Evolutionary conservation across 2,329 filamentous ascomycete genomes (phyloP).

Genomic region (Rhinocladiella similis): DNA sequence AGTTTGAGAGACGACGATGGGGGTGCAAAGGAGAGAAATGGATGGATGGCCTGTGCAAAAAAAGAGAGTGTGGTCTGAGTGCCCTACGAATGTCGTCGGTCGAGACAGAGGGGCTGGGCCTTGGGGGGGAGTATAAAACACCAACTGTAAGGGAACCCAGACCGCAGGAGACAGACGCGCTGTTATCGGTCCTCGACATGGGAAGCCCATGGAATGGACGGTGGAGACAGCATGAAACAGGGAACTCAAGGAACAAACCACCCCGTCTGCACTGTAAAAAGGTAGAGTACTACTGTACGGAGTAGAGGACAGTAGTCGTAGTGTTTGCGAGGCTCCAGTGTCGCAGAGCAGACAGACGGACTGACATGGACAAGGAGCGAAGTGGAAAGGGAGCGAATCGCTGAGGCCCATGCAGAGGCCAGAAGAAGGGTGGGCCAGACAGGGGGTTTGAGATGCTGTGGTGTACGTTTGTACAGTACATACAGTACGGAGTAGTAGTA

Average conservation of each 20-base stretch:
- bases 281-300: too few species aligned
- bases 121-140: constrained; percentile 20
- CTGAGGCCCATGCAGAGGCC: background rate
- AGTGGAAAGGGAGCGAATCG: constrained; percentile 8
- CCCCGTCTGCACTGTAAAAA: background rate
- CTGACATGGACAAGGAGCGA: constrained; percentile 1
- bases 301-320: too few species aligned
- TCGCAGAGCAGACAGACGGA: background rate
- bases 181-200: background rate
- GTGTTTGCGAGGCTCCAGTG: background rate
- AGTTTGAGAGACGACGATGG: too few species aligned
- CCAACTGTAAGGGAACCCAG: constrained; percentile 18
- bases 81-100: background rate
- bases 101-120: constrained; percentile 8
- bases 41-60: constrained; percentile 7
- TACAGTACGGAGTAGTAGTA: too few species aligned
- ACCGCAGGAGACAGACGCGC: background rate
- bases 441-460: too few species aligned
- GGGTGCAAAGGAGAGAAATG: constrained; percentile 9
- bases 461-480: too few species aligned
- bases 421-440: too few species aligned
- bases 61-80: constrained; percentile 21
- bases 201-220: background rate
- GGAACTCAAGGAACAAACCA: too few species aligned
- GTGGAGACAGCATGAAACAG: constrained; percentile 1